Percentiles rank a stretch among this genome's conserved stretches.
These are phyloP conservation scores for Eimeria brunetti DNA, from an alignment of 169 alveolate species.

Conservation along the genomic window DNA sequence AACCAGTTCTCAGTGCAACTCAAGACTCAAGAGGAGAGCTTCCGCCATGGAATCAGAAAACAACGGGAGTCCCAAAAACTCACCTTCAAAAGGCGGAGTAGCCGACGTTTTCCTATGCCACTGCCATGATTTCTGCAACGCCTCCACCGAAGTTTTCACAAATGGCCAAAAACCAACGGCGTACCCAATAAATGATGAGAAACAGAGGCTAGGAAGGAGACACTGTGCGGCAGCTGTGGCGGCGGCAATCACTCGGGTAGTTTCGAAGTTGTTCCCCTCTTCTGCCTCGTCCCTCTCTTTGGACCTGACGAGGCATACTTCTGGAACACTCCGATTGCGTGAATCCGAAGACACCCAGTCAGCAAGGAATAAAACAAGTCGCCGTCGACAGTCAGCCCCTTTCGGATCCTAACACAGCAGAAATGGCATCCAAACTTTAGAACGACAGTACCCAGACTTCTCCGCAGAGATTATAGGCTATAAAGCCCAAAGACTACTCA, in stretches of 20 bases:
- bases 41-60: neutral
- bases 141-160: slow-evolving; percentile 15
- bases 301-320: neutral
- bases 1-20: neutral
- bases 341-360: slow-evolving; percentile 5
- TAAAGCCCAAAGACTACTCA: neutral
- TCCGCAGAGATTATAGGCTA: neutral
- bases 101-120: neutral
- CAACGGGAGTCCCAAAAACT: neutral
- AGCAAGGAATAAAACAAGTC: slow-evolving; percentile 10
- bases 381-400: slow-evolving; percentile 22
- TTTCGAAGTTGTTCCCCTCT: neutral
- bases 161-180: slow-evolving; percentile 60
- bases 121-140: slow-evolving; percentile 33
- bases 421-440: neutral
- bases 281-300: neutral
- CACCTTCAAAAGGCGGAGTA: slow-evolving; percentile 1
- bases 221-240: slow-evolving; percentile 41
- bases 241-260: neutral
- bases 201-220: slow-evolving; percentile 17
- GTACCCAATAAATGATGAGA: slow-evolving; percentile 40
- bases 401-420: slow-evolving; percentile 9
- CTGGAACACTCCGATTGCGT: neutral
- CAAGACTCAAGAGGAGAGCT: neutral
- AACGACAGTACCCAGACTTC: neutral